Conservation (phyloP, 306 rosid species). For the Comarum palustre region DNA sequence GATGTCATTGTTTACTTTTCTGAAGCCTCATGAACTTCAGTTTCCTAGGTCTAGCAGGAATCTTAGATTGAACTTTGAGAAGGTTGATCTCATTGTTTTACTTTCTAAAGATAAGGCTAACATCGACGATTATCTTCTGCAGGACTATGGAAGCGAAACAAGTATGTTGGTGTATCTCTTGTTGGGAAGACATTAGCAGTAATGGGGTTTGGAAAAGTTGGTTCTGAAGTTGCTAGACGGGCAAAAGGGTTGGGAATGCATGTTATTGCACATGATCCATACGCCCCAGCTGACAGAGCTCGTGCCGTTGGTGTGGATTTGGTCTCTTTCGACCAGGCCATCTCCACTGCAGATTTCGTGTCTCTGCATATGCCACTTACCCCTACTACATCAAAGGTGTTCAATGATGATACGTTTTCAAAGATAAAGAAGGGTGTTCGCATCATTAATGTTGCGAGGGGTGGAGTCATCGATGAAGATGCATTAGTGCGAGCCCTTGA, state of each 20-base stretch:
- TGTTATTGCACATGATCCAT: conserved; percentile 90
- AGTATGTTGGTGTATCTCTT: conserved; percentile 85
- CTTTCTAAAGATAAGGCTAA: background rate
- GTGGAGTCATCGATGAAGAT: conserved; percentile 93
- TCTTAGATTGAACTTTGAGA: background rate
- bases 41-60: background rate
- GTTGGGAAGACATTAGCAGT: conserved; percentile 89
- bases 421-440: conserved; percentile 86
- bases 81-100: background rate
- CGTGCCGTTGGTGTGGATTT: conserved; percentile 87
- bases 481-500: conserved; percentile 79
- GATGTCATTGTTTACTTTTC: background rate
- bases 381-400: conserved; percentile 64
- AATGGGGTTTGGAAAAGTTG: conserved; percentile 93
- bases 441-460: conserved; percentile 76
- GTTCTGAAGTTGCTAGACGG: conserved; percentile 85
- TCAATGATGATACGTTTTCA: conserved; percentile 63
- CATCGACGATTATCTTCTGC: background rate
- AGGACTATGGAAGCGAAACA: conserved; percentile 87
- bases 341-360: conserved; percentile 68
- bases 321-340: conserved; percentile 75
- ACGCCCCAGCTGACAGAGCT: conserved; percentile 83
- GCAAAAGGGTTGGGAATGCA: conserved; percentile 90
- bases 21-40: background rate
- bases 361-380: conserved; percentile 95